A percentile compares a stretch with the other conserved stretches of the same genome.
Conservation (phyloP, 805 yeast species). For the Candida nitratophila region DNA sequence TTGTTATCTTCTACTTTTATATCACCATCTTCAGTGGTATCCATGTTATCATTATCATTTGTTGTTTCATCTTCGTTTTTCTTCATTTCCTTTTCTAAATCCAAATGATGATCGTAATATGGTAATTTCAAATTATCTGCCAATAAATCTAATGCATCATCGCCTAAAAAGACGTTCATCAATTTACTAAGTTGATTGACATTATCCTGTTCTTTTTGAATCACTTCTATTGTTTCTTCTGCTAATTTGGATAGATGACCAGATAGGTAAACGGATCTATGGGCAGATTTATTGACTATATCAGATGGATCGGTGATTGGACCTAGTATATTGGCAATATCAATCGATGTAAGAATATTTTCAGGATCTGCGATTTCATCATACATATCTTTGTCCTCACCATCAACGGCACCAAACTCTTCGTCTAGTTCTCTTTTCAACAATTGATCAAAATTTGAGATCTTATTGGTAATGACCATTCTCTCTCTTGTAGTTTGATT, state of each 20-base stretch:
- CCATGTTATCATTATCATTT: slow-evolving; percentile 7
- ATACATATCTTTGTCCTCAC: slow-evolving; percentile 12
- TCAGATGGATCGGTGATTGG: slow-evolving; percentile 83
- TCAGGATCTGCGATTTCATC: slow-evolving; percentile 21
- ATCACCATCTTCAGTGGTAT: slow-evolving; percentile 16
- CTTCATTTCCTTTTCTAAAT: slow-evolving; percentile 18
- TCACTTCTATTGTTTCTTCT: slow-evolving; percentile 63
- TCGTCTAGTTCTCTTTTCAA: slow-evolving; percentile 20
- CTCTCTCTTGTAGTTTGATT: slow-evolving; percentile 13
- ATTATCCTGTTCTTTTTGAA: slow-evolving; percentile 74
- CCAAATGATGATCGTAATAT: slow-evolving; percentile 59
- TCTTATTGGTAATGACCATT: slow-evolving; percentile 19
- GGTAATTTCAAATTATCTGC: slow-evolving; percentile 64
- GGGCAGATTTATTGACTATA: slow-evolving; percentile 60
- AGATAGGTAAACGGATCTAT: slow-evolving; percentile 58
- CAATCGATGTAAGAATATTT: slow-evolving; percentile 41
- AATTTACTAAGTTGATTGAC: slow-evolving; percentile 66
- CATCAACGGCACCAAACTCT: slow-evolving; percentile 18
- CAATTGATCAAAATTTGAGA: slow-evolving; percentile 16
- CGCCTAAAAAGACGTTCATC: slow-evolving; percentile 79
- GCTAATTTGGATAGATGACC: slow-evolving; percentile 56
- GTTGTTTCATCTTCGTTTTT: slow-evolving; percentile 6
- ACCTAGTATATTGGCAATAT: slow-evolving; percentile 53
- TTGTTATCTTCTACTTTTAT: slow-evolving; percentile 13
- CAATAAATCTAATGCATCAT: slow-evolving; percentile 63